A percentile compares a stretch with the other conserved stretches of the same genome.
Conservation (phyloP, 306 rosid genomes). For the Neltuma alba region DNA sequence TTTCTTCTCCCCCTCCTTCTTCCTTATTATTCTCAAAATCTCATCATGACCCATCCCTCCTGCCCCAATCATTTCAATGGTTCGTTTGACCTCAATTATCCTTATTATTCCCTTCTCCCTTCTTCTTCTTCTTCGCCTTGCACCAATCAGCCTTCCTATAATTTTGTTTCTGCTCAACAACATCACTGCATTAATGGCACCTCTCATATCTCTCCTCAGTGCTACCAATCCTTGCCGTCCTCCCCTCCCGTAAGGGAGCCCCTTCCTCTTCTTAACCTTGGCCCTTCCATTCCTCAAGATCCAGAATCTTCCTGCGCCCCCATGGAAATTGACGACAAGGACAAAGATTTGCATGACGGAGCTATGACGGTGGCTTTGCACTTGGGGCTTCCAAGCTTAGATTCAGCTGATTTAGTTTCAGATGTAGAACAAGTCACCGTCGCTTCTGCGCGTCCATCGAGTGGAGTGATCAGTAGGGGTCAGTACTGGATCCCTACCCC, state of each 20-base stretch:
- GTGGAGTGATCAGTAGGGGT: conserved; percentile 49
- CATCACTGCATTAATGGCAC: conserved; percentile 2
- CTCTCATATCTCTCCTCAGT: not conserved
- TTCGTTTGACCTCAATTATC: conserved; percentile 50
- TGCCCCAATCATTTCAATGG: conserved; percentile 41
- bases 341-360: conserved; percentile 35
- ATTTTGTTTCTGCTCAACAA: conserved; percentile 26
- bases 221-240: conserved; percentile 29
- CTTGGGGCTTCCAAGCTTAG: conserved; percentile 67
- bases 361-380: conserved; percentile 62
- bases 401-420: conserved; percentile 54
- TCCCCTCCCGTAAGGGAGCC: conserved; percentile 60
- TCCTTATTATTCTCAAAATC: too few species aligned
- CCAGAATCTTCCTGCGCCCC: conserved; percentile 28
- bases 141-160: conserved; percentile 18
- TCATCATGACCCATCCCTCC: conserved; percentile 57
- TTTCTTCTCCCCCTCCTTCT: not conserved
- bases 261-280: conserved; percentile 60
- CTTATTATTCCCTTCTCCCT: not conserved
- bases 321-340: conserved; percentile 32
- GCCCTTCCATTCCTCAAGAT: conserved; percentile 45
- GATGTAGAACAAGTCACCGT: conserved; percentile 40
- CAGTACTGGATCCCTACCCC: conserved; percentile 82
- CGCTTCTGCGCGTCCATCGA: conserved; percentile 34
- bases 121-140: conserved; percentile 16